phyloP scores from a whole-genome alignment of 139 green algal genomes.

The Pleodorina starrii region DNA sequence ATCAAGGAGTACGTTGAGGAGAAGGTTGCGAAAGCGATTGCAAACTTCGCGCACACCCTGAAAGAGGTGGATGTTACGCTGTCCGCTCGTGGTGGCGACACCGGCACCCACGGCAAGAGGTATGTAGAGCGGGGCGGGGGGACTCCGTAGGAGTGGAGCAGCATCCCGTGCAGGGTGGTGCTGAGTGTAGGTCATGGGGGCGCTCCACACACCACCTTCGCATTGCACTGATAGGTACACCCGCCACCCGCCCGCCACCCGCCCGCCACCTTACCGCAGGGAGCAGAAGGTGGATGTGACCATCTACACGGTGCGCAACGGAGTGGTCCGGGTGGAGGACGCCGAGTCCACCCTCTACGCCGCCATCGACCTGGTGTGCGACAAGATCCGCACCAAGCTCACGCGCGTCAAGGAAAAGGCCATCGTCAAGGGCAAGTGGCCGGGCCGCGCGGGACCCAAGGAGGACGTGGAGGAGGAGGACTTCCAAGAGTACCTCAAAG shows the following conservation, averaged over 20 bases:
- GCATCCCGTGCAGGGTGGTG: too few species aligned
- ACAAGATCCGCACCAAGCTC: conserved; percentile 65
- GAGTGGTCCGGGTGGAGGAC: conserved; percentile 83
- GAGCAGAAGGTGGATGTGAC: conserved; percentile 86
- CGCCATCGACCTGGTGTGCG: conserved; percentile 76
- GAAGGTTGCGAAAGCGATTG: conserved; percentile 74
- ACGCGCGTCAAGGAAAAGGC: conserved; percentile 67
- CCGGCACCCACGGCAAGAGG: conserved; percentile 73
- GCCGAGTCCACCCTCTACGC: conserved; percentile 79
- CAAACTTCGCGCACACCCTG: conserved; percentile 71
- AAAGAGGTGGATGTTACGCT: conserved; percentile 81
- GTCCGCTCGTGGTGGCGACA: conserved; percentile 76
- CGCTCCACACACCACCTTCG: too few species aligned
- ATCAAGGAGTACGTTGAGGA: conserved; percentile 79
- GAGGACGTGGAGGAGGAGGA: conserved; percentile 66
- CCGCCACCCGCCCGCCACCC: too few species aligned
- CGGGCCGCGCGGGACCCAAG: conserved; percentile 56
- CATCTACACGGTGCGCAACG: conserved; percentile 80
- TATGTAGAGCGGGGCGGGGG: too few species aligned
- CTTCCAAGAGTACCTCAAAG: conserved; percentile 70
- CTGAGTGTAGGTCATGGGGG: too few species aligned
- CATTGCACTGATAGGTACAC: too few species aligned
- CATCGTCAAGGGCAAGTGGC: conserved; percentile 59
- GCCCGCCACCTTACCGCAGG: too few species aligned
- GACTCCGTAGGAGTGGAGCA: too few species aligned